phyloP scores from a whole-genome alignment of 1,139 yeast species.

The Suhomyces taliae region DNA sequence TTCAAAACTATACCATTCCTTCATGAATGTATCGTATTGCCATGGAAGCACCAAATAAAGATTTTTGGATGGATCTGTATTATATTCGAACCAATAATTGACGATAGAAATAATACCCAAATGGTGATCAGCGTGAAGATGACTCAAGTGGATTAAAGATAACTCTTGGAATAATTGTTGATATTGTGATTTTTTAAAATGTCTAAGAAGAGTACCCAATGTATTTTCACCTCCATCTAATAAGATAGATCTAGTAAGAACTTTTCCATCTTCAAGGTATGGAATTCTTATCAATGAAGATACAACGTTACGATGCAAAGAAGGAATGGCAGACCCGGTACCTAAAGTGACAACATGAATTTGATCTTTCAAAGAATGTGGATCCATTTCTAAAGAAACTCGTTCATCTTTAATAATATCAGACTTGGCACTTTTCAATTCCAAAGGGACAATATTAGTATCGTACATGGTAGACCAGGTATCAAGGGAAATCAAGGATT shows the following conservation, averaged over 20 bases:
- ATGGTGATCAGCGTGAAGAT: slow-evolving; percentile 97
- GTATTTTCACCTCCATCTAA: slow-evolving; percentile 97
- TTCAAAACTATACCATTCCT: slow-evolving; percentile 71
- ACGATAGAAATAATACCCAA: slow-evolving; percentile 75
- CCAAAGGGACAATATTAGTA: slow-evolving; percentile 36
- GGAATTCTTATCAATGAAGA: slow-evolving; percentile 78
- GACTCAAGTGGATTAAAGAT: slow-evolving; percentile 71
- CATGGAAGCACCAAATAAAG: slow-evolving; percentile 71
- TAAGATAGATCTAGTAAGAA: slow-evolving; percentile 47
- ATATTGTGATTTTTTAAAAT: slow-evolving; percentile 48
- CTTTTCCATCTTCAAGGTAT: slow-evolving; percentile 25
- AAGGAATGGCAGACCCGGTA: slow-evolving; percentile 92
- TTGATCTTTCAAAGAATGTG: slow-evolving; percentile 40
- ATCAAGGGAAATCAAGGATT: slow-evolving; percentile 19
- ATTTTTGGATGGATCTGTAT: slow-evolving; percentile 29
- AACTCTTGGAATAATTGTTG: slow-evolving; percentile 51
- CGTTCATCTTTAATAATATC: slow-evolving; percentile 21
- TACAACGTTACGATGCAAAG: slow-evolving; percentile 79
- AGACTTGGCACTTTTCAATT: slow-evolving; percentile 17
- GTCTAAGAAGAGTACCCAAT: slow-evolving; percentile 66
- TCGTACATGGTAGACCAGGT: slow-evolving; percentile 48
- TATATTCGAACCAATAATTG: slow-evolving; percentile 59
- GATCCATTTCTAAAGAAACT: slow-evolving; percentile 18
- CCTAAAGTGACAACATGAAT: slow-evolving; percentile 82
- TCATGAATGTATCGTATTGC: slow-evolving; percentile 65